Percentiles rank a stretch among this genome's conserved stretches.
These are phyloP conservation scores for Setomelanomma holmii DNA, from an alignment of 2,329 filamentous ascomycete species.

Conservation along the genomic window DNA sequence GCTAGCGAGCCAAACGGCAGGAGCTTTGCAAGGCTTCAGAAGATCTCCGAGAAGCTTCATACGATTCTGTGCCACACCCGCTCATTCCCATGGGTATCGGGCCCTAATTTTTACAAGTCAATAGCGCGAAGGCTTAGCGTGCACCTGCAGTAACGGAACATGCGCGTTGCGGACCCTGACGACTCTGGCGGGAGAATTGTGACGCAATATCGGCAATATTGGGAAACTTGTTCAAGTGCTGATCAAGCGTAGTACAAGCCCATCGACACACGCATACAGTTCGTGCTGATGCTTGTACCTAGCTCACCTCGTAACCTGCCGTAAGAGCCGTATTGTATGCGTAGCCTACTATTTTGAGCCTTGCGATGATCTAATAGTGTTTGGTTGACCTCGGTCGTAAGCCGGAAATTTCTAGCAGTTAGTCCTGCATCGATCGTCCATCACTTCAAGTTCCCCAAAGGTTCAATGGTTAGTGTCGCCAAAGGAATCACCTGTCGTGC, in stretches of 20 bases:
- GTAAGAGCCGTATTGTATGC: too few species aligned
- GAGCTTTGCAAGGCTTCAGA: constrained; percentile 5
- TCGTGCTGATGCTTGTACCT: constrained; percentile 1
- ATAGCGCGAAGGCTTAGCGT: constrained; percentile 10
- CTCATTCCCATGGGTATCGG: constrained; percentile 6
- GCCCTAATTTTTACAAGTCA: constrained; percentile 15
- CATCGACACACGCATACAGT: constrained; percentile 4
- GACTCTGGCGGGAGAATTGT: neutral
- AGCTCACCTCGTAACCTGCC: too few species aligned
- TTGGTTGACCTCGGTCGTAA: too few species aligned
- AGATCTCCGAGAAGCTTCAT: constrained; percentile 16
- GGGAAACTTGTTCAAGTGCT: constrained; percentile 9
- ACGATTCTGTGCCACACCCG: constrained; percentile 11
- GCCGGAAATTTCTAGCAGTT: too few species aligned
- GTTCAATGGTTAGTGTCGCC: too few species aligned
- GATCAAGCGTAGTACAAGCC: constrained; percentile 17
- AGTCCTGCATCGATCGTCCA: too few species aligned
- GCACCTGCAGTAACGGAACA: neutral
- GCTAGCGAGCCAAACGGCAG: constrained; percentile 18
- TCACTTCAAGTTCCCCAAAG: too few species aligned
- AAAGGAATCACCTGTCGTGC: too few species aligned
- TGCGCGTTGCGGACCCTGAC: neutral
- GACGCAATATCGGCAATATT: constrained; percentile 23
- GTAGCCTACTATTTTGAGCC: neutral
- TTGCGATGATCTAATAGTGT: too few species aligned